Conservation (phyloP, 2,329 filamentous ascomycete species). For the Lasiodiplodia theobromae region DNA sequence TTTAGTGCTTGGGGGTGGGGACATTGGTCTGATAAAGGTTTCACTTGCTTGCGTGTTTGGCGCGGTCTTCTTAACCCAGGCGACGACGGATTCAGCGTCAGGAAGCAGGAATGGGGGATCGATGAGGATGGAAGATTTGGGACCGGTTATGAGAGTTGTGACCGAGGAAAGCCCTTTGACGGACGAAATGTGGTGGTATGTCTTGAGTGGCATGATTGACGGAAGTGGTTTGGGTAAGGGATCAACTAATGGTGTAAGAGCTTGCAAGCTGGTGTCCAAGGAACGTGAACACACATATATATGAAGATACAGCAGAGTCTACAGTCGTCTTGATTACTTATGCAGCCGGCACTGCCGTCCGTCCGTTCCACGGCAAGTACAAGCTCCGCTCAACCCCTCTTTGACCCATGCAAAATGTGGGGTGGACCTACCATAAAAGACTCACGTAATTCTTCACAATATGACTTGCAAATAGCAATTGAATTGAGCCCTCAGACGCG, state of each 20-base stretch:
- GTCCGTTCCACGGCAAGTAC: background rate
- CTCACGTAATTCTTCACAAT: background rate
- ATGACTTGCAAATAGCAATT: background rate
- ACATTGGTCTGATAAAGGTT: background rate
- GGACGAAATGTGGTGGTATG: constrained; percentile 29
- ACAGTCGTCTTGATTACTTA: background rate
- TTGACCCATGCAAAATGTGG: background rate
- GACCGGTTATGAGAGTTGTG: constrained; percentile 38
- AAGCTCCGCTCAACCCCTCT: constrained; percentile 3
- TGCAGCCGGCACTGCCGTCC: background rate
- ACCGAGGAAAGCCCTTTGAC: constrained; percentile 41
- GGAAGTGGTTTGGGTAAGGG: background rate
- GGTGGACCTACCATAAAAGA: background rate
- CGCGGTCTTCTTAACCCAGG: constrained; percentile 39
- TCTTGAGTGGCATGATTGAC: constrained; percentile 15
- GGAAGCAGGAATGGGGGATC: constrained; percentile 45
- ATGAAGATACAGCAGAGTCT: too few relatives aligned
- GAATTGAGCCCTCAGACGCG: background rate
- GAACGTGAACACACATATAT: background rate
- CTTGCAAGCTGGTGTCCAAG: too few relatives aligned
- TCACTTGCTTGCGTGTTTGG: constrained; percentile 26
- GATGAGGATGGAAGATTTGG: constrained; percentile 34
- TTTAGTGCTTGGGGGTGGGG: background rate
- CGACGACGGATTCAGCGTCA: constrained; percentile 40
- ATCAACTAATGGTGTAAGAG: background rate